These are phyloP conservation scores for Tetrastigma voinierianum DNA, from an alignment of 164 flowering plant species.

Conservation along the genomic window DNA sequence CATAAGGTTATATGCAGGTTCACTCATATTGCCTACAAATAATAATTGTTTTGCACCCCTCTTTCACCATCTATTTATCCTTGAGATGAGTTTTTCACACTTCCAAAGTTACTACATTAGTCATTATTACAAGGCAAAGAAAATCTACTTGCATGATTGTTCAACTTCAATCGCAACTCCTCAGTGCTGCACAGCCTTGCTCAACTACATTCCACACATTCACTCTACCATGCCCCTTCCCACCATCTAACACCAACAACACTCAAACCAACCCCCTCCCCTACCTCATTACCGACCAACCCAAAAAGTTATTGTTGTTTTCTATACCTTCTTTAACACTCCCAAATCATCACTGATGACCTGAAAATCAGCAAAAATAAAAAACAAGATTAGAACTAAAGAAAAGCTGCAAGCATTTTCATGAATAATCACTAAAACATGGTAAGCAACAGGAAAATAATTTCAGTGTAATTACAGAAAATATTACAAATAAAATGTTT, in stretches of 20 bases:
- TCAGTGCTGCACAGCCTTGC: too few species aligned
- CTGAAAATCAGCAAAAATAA: conserved; percentile 40
- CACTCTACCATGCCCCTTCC: too few species aligned
- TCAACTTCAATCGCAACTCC: too few species aligned
- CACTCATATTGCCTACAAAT: neutral
- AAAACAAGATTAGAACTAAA: conserved; percentile 8
- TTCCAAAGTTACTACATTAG: neutral
- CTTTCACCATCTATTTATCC: neutral
- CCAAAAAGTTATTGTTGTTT: neutral
- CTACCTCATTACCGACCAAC: too few species aligned
- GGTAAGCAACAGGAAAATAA: too few species aligned
- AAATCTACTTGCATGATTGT: neutral
- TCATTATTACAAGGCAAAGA: neutral
- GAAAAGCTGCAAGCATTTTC: neutral
- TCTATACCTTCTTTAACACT: conserved; percentile 76
- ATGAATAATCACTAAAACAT: neutral
- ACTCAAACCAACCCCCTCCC: too few species aligned
- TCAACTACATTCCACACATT: too few species aligned
- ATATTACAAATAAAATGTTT: too few species aligned
- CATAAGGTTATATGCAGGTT: neutral
- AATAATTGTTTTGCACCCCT: neutral
- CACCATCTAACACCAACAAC: too few species aligned
- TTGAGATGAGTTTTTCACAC: neutral
- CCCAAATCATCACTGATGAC: conserved; percentile 79
- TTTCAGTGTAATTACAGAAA: too few species aligned